Conservation (phyloP, 768 basidiomycete species). For the Pleurotus pulmonarius region DNA sequence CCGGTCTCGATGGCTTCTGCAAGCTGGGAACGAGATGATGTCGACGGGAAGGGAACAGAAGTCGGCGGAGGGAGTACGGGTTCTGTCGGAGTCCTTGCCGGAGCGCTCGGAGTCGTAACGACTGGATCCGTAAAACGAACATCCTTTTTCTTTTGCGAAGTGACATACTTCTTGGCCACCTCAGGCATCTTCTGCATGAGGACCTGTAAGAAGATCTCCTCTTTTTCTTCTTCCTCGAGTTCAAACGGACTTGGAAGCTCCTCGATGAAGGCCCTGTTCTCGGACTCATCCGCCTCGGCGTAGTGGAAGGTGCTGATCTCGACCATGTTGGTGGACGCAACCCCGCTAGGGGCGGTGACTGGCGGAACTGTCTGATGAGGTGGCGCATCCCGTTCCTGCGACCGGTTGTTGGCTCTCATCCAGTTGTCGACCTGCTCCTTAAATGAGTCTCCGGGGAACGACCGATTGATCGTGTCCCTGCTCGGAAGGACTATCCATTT, state of each 20-base stretch:
- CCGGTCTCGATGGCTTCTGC: constrained; percentile 7
- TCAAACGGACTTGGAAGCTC: not conserved
- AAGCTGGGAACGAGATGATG: not conserved
- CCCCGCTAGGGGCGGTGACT: not conserved
- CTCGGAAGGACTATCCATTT: not conserved
- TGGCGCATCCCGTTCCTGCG: too few relatives aligned
- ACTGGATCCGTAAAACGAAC: not conserved
- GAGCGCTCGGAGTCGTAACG: constrained; percentile 13
- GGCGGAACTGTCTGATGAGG: not conserved
- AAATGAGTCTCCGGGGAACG: not conserved
- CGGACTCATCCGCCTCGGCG: too few relatives aligned
- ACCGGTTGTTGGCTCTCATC: not conserved
- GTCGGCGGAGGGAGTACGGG: not conserved
- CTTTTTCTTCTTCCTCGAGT: not conserved
- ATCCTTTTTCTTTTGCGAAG: not conserved
- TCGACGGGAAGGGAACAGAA: not conserved
- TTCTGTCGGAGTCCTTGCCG: not conserved
- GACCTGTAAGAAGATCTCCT: not conserved
- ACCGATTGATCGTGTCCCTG: not conserved
- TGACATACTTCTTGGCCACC: not conserved
- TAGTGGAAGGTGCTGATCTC: not conserved
- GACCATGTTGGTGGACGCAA: not conserved
- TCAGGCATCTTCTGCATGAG: not conserved
- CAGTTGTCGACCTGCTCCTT: not conserved
- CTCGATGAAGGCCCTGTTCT: not conserved